Percentiles rank a stretch among this genome's conserved stretches.
These are phyloP conservation scores for Lanmaoa rubissima DNA, from an alignment of 768 basidiomycete species.

Conservation along the genomic window DNA sequence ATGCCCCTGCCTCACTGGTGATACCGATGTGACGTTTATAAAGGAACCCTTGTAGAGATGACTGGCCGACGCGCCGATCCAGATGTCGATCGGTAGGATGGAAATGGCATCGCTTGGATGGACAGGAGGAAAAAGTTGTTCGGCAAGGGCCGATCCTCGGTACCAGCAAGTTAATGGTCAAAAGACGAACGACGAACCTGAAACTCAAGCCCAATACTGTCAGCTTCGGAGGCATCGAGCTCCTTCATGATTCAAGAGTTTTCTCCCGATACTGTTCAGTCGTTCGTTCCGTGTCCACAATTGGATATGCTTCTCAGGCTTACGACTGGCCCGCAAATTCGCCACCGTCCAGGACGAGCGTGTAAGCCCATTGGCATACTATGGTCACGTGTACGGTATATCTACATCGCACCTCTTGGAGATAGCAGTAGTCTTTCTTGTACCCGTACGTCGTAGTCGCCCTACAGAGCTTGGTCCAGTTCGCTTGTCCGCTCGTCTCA, in stretches of 20 bases:
- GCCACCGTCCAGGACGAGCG: conserved; percentile 61
- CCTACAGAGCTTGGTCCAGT: too few species aligned
- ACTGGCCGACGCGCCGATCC: conserved; percentile 31
- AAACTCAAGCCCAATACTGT: conserved; percentile 86
- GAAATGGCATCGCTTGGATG: conserved; percentile 59
- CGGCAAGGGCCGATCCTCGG: conserved; percentile 77
- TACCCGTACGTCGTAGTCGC: too few species aligned
- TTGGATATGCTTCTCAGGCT: conserved; percentile 84
- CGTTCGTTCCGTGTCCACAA: conserved; percentile 83
- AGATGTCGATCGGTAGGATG: conserved; percentile 67
- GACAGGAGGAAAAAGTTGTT: conserved; percentile 70
- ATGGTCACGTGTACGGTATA: too few species aligned
- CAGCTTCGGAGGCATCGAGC: conserved; percentile 80
- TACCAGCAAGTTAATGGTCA: too few species aligned
- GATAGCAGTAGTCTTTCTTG: too few species aligned
- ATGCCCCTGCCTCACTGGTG: conserved; percentile 21
- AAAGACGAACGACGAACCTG: conserved; percentile 71
- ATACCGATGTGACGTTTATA: conserved; percentile 18
- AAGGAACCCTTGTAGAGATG: conserved; percentile 24
- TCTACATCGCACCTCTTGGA: too few species aligned
- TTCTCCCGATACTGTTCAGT: conserved; percentile 71
- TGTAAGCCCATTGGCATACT: too few species aligned
- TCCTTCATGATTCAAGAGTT: conserved; percentile 59
- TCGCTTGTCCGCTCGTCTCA: too few species aligned
- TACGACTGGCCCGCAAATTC: conserved; percentile 52